Base-by-base conservation (phyloP, 148 eudicot species). In the Chenopodium formosanum region DNA sequence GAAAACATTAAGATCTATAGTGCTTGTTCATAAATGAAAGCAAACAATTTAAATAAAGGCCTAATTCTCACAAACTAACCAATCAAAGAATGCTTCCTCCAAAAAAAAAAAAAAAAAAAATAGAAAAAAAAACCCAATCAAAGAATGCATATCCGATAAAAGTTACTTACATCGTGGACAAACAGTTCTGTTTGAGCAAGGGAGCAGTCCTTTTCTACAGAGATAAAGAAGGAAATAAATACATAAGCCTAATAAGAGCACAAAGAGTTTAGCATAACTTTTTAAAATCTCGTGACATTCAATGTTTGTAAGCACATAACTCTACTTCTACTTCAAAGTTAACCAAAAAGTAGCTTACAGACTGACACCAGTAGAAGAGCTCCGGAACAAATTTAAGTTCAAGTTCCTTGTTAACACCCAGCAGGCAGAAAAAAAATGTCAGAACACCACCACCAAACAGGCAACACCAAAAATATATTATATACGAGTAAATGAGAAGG, bases 161-260 rank as follows among this genome's bases (percentile, higher is more conserved):
- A 81, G 63, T 74, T 47, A 87, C 93, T 83, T 88, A 93, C 97
- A 90, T 86, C 63, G 84, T 11, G 97, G 94, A 79, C 92, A 92
- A 7, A 46, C 79, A 56, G 85, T 48, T 80, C 80, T 82, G 48
- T 80, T 72, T 29, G 79, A 77, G 76, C 97, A 91, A 23, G 97
- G 97, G 79, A 91, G 89, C 78, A 90, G 58, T 73, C 85, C 84
- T 83, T 81, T 83, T 74, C 97, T 92, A 89, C 84, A 78, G 75
- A 60, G 69, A 50, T 77, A 75, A 25, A 20, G 13, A 75, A 22
- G 23, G 34, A 16, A 29, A 64, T 62, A 13, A 22, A 40, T 14
- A 53, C 62, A 70, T 75, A 34, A 79, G 85, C 29, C 50, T 73
- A 9, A 25, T 16, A 68, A 29, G 6, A 7, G 29, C 32, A n/a